Conservation (phyloP, 352 stramenopile genomes). For the Aphanomyces stellatus region DNA sequence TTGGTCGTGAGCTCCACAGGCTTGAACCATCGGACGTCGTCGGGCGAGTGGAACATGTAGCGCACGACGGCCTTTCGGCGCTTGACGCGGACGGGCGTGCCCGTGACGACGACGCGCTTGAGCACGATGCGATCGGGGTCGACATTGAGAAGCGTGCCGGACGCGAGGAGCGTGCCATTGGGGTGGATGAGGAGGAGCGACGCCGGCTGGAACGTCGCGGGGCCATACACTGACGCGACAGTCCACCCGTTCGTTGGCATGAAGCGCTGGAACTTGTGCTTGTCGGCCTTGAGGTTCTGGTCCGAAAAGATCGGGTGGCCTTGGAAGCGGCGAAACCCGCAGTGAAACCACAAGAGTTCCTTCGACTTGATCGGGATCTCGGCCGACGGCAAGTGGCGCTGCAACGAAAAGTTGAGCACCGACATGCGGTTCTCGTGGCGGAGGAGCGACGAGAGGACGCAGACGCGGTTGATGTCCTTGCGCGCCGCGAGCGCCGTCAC, state of each 20-base stretch:
- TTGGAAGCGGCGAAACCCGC: slow-evolving; percentile 93
- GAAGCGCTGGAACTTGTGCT: slow-evolving; percentile 98
- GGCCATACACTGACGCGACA: slow-evolving; percentile 84
- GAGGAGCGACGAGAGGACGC: slow-evolving; percentile 82
- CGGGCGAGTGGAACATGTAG: slow-evolving; percentile 99
- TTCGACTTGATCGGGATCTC: slow-evolving; percentile 94
- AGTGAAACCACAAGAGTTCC: slow-evolving; percentile 93
- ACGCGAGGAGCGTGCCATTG: slow-evolving; percentile 87
- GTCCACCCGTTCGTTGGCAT: slow-evolving; percentile 87
- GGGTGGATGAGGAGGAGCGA: slow-evolving; percentile 94
- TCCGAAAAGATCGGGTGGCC: slow-evolving; percentile 94
- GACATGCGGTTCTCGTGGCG: slow-evolving; percentile 97
- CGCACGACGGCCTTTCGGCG: slow-evolving; percentile 97
- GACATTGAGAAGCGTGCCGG: slow-evolving; percentile 92
- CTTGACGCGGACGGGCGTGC: slow-evolving; percentile 98
- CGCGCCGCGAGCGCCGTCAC: slow-evolving; percentile 44
- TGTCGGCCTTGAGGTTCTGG: slow-evolving; percentile 97
- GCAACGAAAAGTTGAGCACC: slow-evolving; percentile 96
- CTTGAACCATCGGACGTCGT: slow-evolving; percentile 98
- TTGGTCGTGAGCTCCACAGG: slow-evolving; percentile 96
- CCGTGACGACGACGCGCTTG: slow-evolving; percentile 97
- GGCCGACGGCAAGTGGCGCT: slow-evolving; percentile 56
- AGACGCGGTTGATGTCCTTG: slow-evolving; percentile 39
- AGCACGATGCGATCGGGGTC: slow-evolving; percentile 97
- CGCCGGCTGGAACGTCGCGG: slow-evolving; percentile 95